A percentile compares a stretch with the other conserved stretches of the same genome.
Evolutionary conservation across 108 stramenopile species (phyloP).

Genomic region (Nannochloropsis salina): DNA sequence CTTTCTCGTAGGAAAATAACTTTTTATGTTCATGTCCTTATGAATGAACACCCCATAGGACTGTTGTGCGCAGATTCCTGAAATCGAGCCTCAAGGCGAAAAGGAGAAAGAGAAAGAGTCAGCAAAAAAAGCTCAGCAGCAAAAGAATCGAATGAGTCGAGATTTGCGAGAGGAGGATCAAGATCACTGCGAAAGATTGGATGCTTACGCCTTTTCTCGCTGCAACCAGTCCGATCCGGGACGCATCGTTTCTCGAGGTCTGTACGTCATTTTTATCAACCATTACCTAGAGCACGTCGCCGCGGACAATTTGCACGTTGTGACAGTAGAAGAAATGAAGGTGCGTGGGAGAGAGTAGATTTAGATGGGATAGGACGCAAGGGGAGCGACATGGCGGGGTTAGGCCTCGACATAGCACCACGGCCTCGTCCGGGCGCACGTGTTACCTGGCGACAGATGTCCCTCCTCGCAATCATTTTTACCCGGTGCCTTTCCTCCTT

Average conservation of each 20-base stretch:
- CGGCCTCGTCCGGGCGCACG: no score
- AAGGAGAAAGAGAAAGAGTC: background rate
- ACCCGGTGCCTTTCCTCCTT: background rate
- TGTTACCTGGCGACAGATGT: no score
- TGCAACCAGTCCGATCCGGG: background rate
- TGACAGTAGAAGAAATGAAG: background rate
- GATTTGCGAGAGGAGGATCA: background rate
- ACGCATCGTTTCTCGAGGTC: background rate
- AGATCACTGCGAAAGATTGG: no score
- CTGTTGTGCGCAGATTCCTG: no score
- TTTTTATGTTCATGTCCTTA: background rate
- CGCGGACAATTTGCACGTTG: background rate
- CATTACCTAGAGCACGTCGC: background rate
- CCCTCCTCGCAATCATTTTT: background rate
- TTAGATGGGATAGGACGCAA: background rate
- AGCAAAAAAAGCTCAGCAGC: background rate
- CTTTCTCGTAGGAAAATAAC: background rate
- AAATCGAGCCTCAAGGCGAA: background rate
- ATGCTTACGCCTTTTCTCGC: background rate
- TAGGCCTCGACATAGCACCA: no score
- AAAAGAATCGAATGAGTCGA: background rate
- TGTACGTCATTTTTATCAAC: slow-evolving; percentile 10
- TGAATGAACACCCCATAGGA: background rate
- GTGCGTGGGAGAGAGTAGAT: background rate
- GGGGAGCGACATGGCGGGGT: background rate